phyloP scores from a whole-genome alignment of 345 rosid species.

The Laguncularia racemosa region DNA sequence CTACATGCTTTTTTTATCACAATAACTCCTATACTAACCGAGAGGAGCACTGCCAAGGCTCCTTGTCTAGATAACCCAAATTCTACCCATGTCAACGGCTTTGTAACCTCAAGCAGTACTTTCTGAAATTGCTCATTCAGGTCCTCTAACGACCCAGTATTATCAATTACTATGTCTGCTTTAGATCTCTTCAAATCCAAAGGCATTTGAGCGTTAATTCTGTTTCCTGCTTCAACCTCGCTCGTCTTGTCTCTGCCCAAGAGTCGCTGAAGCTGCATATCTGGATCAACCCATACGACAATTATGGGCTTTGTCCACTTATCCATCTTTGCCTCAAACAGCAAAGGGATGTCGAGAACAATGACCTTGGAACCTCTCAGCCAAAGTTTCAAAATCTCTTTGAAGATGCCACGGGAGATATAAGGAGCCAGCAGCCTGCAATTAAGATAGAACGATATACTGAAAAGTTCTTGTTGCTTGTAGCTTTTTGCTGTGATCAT shows the following conservation, averaged over 20 bases:
- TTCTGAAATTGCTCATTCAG: constrained; percentile 47
- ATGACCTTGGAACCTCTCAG: constrained; percentile 55
- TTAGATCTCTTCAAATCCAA: constrained; percentile 55
- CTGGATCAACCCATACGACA: constrained; percentile 68
- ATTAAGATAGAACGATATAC: neutral
- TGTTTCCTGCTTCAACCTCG: constrained; percentile 71
- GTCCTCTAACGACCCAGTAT: constrained; percentile 60
- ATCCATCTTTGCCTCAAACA: constrained; percentile 82
- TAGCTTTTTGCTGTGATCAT: no score
- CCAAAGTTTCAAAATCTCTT: constrained; percentile 68
- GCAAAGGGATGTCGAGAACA: constrained; percentile 72
- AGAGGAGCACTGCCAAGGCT: constrained; percentile 42
- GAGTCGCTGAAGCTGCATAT: constrained; percentile 67
- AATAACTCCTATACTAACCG: constrained; percentile 35
- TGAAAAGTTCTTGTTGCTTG: no score
- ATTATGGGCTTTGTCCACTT: constrained; percentile 78
- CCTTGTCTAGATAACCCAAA: constrained; percentile 84
- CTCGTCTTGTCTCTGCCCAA: constrained; percentile 53
- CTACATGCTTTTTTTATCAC: constrained; percentile 25
- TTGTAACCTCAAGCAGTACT: constrained; percentile 44
- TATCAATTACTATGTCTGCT: constrained; percentile 82
- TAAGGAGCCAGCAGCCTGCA: constrained; percentile 69
- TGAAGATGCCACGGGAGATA: constrained; percentile 67
- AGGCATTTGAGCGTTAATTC: constrained; percentile 76
- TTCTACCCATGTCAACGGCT: constrained; percentile 74